phyloP scores from a whole-genome alignment of 2,329 filamentous ascomycete species.

The Chaetomiaceae sp. region DNA sequence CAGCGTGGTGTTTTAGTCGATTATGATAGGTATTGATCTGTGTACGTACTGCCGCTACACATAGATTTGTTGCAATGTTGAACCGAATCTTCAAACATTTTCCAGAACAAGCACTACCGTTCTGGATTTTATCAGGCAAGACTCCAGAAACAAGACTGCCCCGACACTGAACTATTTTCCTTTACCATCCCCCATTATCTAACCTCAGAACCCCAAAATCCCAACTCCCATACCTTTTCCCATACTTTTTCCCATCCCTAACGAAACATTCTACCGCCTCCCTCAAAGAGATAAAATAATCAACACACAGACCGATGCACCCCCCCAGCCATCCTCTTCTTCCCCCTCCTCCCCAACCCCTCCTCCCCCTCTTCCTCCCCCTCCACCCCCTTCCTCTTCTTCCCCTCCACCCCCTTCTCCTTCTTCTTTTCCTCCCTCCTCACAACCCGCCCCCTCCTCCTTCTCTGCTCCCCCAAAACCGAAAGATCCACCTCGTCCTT shows the following conservation, averaged over 20 bases:
- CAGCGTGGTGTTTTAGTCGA: neutral
- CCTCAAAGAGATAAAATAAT: too few relatives aligned
- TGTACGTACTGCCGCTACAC: neutral
- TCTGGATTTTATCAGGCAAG: too few relatives aligned
- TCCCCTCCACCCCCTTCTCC: slow-evolving; percentile 10
- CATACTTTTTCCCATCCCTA: neutral
- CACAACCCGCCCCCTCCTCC: slow-evolving; percentile 1
- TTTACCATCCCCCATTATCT: neutral
- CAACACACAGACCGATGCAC: slow-evolving; percentile 28
- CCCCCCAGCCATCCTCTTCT: slow-evolving; percentile 26
- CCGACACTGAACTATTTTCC: neutral
- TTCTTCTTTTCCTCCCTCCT: slow-evolving; percentile 7
- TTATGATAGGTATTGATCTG: too few relatives aligned
- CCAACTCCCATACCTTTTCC: neutral
- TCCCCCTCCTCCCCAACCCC: slow-evolving; percentile 11
- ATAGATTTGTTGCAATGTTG: neutral
- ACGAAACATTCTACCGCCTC: too few relatives aligned
- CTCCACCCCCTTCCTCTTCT: neutral
- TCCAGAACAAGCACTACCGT: too few relatives aligned
- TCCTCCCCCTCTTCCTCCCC: neutral
- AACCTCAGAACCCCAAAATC: too few relatives aligned
- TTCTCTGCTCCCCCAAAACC: slow-evolving; percentile 35
- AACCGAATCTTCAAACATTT: too few relatives aligned
- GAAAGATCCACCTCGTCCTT: slow-evolving; percentile 48
- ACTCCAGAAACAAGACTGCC: too few relatives aligned